Evolutionary conservation across 139 green algal species (phyloP), one percentile per base, ranked within the genome.

Genomic region (Tetratostichococcus sp.): DNA sequence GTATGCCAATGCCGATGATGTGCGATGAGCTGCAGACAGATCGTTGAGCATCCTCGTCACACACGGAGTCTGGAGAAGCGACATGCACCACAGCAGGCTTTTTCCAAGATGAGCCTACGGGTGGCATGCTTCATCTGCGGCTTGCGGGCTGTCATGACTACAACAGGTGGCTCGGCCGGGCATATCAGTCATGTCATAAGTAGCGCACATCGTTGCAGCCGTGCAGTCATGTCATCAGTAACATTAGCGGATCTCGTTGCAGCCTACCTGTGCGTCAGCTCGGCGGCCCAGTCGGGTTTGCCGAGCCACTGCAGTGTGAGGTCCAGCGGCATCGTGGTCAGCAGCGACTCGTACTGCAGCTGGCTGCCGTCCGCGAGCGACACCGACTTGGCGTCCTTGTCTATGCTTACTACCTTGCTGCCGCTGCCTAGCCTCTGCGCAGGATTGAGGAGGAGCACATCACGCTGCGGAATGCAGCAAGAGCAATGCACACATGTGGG

Each of bases 261-360:
- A n/a, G n/a, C 35, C 11, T 34, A 80, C 71, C 71, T 89, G 85
- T 96, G 82, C 69, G 86, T 84, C 71, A 97, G 87, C 28, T 82
- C 80, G 65, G 91, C 80, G 0, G 91, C 89, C 87, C 83, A 90
- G 43, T 94, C 83, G 17, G 71, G 33, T 79, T 89, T 65, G 73
- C 89, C 89, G 30, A 92, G 70, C 90, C 84, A 92, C 31, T 72
- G 74, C 35, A 94, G 83, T 25, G 83, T 92, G 22, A 86, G 72
- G 85, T 97, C 93, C 73, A 97, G 83, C 0, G 93, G 93, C 68
- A 96, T 69, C 8, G 92, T 97, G 66, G 82, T 90, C 62, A 97
- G 79, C 16, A 97, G 82, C 14, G 87, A 74, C 3, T 86, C 79
- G 77, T 91, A 93, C 26, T 75, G 68, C 22, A 93, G 79, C 43